Base-by-base conservation (phyloP, 441 rosid genomes). In the Erodium trifolium region DNA sequence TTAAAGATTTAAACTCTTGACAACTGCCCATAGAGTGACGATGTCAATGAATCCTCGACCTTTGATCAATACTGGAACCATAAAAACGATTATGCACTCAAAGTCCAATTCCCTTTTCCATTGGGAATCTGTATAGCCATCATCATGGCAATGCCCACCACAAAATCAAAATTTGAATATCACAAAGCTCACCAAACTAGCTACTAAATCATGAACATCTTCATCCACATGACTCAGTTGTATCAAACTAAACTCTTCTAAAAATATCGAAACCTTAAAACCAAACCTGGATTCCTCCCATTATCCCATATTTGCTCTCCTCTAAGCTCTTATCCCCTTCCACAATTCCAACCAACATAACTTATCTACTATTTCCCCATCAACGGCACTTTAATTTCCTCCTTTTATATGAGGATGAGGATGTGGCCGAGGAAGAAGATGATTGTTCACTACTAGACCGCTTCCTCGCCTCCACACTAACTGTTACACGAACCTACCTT, bases 181-280 rank as follows among this genome's bases (percentile, higher is more conserved):
- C 27, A 23, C 27, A 23, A 23, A 23, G 27, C 27, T 23, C 27
- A 23, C 27, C 27, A 23, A 23, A 23, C 27, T 23, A 23, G 27
- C 27, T 23, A 23, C 27, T 23, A 23, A 23, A 23, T 23, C 27
- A 23, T 0, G 27, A 47, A 69, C 72, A 79, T 76, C 51, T n/a
- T 43, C 4, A 29, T 3, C 53, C 8, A 37, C 41, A 45, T 59
- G 81, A 77, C 79, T 89, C 41, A 37, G 41, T 47, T 47, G 53
- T 47, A 12, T 12, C 53, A 47, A 47, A 10, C 3, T 47, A 1
- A 47, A 81, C 72, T 78, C 89, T 77, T 73, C 71, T 37, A 67
- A 67, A 69, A 78, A 76, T 69, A 63, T 74, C 17, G 84, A 81
- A 89, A 82, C 71, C 82, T 78, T 69, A 62, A 68, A 63, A 75